Conservation (phyloP, 441 rosid genomes). For the Bruguiera hainesii region DNA sequence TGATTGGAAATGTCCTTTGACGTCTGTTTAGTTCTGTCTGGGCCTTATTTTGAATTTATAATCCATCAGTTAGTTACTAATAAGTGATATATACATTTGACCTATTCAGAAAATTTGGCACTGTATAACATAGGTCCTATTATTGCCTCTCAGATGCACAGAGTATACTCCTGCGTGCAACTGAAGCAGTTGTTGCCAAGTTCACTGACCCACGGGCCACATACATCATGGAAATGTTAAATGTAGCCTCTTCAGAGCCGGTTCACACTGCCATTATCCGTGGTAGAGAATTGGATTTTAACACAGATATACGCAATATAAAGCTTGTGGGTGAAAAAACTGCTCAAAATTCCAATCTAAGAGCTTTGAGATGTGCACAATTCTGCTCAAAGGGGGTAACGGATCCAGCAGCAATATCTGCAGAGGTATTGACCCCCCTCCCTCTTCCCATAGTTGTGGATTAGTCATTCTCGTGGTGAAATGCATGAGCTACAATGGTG, state of each 20-base stretch:
- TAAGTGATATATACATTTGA: not conserved
- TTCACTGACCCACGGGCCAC: constrained; percentile 56
- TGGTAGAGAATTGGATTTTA: constrained; percentile 53
- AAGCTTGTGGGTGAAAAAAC: constrained; percentile 43
- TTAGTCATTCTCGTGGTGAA: not conserved
- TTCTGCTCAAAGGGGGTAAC: constrained; percentile 54
- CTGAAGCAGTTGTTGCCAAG: constrained; percentile 47
- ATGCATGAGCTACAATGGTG: not conserved
- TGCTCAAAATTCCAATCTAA: constrained; percentile 33
- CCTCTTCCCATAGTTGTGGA: constrained; percentile 4
- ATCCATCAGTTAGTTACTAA: not conserved
- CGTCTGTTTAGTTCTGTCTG: not conserved
- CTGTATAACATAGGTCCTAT: constrained; percentile 6
- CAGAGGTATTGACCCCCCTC: constrained; percentile 47
- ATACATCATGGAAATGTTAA: constrained; percentile 49
- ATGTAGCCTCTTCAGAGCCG: constrained; percentile 36
- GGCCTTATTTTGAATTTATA: not conserved
- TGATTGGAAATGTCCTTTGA: not conserved
- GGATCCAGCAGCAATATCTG: constrained; percentile 31
- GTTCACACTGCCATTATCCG: constrained; percentile 47
- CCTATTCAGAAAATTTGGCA: not conserved
- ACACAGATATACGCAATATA: constrained; percentile 33
- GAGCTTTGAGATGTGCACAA: constrained; percentile 48
- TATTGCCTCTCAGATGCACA: constrained; percentile 44
- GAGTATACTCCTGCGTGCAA: constrained; percentile 40